Evolutionary conservation across 768 basidiomycete species (phyloP).

Genomic region (Trametes punicea): DNA sequence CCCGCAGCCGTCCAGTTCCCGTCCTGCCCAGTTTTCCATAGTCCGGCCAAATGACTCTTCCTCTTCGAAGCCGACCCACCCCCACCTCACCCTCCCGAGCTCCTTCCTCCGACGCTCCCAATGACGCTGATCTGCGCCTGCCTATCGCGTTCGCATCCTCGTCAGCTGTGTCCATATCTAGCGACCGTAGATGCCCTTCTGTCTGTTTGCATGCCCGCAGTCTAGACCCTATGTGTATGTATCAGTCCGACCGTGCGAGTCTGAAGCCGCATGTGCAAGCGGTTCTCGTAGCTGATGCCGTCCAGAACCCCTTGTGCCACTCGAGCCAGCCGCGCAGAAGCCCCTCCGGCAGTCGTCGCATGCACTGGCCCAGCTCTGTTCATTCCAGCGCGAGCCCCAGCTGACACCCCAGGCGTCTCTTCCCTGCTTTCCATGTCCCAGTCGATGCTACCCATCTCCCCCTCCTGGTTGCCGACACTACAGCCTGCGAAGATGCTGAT

Average conservation of each 20-base stretch:
- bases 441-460: neutral
- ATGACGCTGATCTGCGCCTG: constrained; percentile 18
- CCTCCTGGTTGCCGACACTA: neutral
- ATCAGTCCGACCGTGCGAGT: constrained; percentile 2
- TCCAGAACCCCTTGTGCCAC: constrained; percentile 5
- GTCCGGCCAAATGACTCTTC: constrained; percentile 2
- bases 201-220: constrained; percentile 1
- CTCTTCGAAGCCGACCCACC: neutral
- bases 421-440: neutral
- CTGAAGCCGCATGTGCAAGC: neutral
- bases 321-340: constrained; percentile 4
- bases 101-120: neutral
- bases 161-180: constrained; percentile 1
- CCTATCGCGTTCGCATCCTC: neutral
- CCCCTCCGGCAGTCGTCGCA: constrained; percentile 8
- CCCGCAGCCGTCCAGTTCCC: neutral
- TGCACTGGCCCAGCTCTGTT: constrained; percentile 5
- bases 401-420: neutral
- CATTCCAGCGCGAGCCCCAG: constrained; percentile 3
- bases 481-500: neutral
- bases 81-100: neutral
- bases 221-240: neutral
- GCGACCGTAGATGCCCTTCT: constrained; percentile 1
- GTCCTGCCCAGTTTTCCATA: neutral
- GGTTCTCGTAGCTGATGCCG: constrained; percentile 1